Evolutionary conservation across 192 early-diverging fungal species (phyloP).

Genomic region (Jimgerdemannia lactiflua): DNA sequence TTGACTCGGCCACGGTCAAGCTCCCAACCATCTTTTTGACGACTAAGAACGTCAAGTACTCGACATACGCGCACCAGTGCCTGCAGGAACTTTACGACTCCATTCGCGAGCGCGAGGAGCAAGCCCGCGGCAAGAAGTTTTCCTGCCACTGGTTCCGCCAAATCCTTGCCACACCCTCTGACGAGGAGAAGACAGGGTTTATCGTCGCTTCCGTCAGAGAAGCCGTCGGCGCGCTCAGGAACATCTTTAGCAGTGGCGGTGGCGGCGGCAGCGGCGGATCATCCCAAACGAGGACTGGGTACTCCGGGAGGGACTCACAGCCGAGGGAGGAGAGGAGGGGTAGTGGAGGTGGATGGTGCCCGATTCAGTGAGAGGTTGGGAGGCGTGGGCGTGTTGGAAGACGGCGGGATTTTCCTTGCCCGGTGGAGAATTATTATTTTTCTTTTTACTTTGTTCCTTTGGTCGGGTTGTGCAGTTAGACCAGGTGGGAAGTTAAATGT

Average conservation of each 20-base stretch:
- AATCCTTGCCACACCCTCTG: constrained; percentile 32
- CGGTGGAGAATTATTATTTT: too few species aligned
- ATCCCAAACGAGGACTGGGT: too few species aligned
- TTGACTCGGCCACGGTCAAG: constrained; percentile 26
- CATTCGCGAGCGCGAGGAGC: constrained; percentile 33
- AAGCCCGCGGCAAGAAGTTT: constrained; percentile 36
- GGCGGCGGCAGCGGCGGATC: neutral
- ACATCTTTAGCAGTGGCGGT: neutral
- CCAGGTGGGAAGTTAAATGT: too few species aligned
- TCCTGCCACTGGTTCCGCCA: constrained; percentile 46
- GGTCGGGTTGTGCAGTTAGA: too few species aligned
- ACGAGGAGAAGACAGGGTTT: constrained; percentile 40
- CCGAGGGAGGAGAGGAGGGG: too few species aligned
- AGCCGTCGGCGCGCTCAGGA: constrained; percentile 20
- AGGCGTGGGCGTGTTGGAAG: too few species aligned
- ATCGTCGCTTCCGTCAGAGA: constrained; percentile 40
- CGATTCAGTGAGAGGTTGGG: too few species aligned
- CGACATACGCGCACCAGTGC: constrained; percentile 40
- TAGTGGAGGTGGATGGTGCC: too few species aligned
- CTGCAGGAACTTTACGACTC: constrained; percentile 45
- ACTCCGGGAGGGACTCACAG: too few species aligned
- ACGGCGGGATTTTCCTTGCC: too few species aligned
- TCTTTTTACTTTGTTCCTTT: too few species aligned
- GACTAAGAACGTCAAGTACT: constrained; percentile 38
- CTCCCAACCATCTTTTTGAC: constrained; percentile 46